These are phyloP conservation scores for Saccharomycopsis sp. DNA, from an alignment of 805 yeast species.

Conservation along the genomic window DNA sequence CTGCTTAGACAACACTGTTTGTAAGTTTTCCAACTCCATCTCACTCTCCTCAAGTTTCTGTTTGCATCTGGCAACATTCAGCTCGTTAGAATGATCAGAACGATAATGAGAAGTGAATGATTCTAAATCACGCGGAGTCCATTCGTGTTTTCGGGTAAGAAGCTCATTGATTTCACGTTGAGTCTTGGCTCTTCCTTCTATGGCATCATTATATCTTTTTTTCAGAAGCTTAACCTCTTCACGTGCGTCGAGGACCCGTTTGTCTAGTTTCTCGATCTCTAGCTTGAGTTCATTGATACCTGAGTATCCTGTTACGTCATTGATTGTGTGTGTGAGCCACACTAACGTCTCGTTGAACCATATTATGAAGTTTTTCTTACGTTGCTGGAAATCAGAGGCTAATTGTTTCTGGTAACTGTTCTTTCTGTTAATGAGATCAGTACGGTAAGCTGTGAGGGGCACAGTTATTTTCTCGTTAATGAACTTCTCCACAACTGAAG, in stretches of 20 bases:
- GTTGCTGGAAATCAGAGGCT: not conserved
- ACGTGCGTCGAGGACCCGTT: slow-evolving; percentile 42
- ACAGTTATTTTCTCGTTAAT: not conserved
- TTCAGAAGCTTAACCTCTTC: slow-evolving; percentile 44
- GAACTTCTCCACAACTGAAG: not conserved
- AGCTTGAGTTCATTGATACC: slow-evolving; percentile 66
- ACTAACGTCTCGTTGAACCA: not conserved
- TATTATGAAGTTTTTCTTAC: not conserved
- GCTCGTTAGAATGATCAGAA: slow-evolving; percentile 71
- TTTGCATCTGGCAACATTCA: slow-evolving; percentile 47
- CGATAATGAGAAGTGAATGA: slow-evolving; percentile 75
- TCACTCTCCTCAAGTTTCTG: slow-evolving; percentile 48
- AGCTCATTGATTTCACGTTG: slow-evolving; percentile 86
- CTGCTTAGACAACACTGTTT: slow-evolving; percentile 61
- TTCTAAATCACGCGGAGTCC: slow-evolving; percentile 78
- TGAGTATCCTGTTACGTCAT: slow-evolving; percentile 89
- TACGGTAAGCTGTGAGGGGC: not conserved
- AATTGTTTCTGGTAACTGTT: not conserved
- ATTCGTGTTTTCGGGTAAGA: slow-evolving; percentile 72
- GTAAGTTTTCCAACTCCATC: slow-evolving; percentile 56
- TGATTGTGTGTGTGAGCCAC: slow-evolving; percentile 26
- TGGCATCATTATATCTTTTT: slow-evolving; percentile 48
- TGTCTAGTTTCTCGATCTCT: slow-evolving; percentile 52
- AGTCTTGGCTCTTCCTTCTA: slow-evolving; percentile 55
- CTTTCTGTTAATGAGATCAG: not conserved